Conservation (phyloP, 2,329 filamentous ascomycete species). For the Macrophomina tecta region DNA sequence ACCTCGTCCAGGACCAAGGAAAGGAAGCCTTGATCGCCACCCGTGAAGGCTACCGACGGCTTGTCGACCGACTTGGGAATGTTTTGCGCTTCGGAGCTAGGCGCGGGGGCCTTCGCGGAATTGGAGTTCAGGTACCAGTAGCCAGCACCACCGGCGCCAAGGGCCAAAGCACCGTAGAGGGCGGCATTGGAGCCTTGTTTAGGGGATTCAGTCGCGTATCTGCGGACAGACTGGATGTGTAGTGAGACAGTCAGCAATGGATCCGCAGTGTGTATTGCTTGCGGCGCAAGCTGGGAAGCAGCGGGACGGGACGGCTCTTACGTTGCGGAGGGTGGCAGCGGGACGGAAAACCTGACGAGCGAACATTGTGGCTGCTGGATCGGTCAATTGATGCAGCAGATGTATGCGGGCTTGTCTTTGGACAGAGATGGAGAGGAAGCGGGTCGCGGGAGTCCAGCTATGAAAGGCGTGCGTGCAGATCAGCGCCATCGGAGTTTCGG, state of each 20-base stretch:
- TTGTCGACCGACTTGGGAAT: conserved; percentile 48
- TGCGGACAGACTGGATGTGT: conserved; percentile 63
- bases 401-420: neutral
- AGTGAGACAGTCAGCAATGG: conserved; percentile 29
- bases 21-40: conserved; percentile 89
- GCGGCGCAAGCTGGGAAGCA: conserved; percentile 29
- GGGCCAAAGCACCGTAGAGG: conserved; percentile 64
- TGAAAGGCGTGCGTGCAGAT: conserved; percentile 25
- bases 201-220: conserved; percentile 72
- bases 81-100: conserved; percentile 45
- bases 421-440: conserved; percentile 10
- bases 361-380: conserved; percentile 45
- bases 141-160: conserved; percentile 63
- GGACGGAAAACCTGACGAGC: conserved; percentile 51
- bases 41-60: conserved; percentile 68
- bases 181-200: conserved; percentile 65
- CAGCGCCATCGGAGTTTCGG: conserved; percentile 12
- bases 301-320: conserved; percentile 34
- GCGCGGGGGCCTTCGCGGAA: conserved; percentile 34
- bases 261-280: conserved; percentile 31
- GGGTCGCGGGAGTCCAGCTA: neutral
- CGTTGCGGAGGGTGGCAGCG: conserved; percentile 48
- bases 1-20: conserved; percentile 79
- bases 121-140: conserved; percentile 55
- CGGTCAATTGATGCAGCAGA: conserved; percentile 13